A percentile compares a stretch with the other conserved stretches of the same genome.
These are phyloP conservation scores for Hypoxylon sp. DNA, from an alignment of 2,329 filamentous ascomycete species.

Conservation along the genomic window DNA sequence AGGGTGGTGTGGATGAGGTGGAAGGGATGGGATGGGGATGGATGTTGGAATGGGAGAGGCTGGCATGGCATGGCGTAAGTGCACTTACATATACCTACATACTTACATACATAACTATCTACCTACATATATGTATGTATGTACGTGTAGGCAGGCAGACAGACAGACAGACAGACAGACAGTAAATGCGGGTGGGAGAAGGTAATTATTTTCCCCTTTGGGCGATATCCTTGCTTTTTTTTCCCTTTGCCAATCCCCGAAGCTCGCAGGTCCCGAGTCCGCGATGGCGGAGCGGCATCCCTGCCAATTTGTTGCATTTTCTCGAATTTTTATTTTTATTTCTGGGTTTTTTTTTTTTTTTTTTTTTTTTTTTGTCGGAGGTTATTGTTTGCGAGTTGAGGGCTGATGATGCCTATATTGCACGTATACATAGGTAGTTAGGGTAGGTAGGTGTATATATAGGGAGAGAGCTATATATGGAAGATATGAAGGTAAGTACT, in stretches of 20 bases:
- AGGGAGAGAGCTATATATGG: background rate
- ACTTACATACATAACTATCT: background rate
- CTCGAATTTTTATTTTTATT: background rate
- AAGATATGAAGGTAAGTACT: background rate
- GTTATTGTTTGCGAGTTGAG: background rate
- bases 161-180: background rate
- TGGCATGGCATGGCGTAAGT: background rate
- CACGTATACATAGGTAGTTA: background rate
- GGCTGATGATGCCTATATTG: background rate
- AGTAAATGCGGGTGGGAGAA: background rate
- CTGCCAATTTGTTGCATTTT: constrained; percentile 15
- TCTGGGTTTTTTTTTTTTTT: background rate
- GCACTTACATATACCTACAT: background rate
- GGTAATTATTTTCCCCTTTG: constrained; percentile 21
- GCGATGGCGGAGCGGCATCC: constrained; percentile 37
- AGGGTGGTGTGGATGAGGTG: background rate
- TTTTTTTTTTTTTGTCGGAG: background rate
- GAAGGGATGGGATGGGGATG: background rate
- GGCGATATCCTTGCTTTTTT: constrained; percentile 9
- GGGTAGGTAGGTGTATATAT: background rate
- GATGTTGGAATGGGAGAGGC: background rate
- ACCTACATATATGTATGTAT: background rate
- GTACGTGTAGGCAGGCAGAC: background rate
- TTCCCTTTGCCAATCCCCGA: background rate
- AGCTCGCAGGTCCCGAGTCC: constrained; percentile 31